phyloP scores from a whole-genome alignment of 805 yeast species.

The Yarrowia sp. region DNA sequence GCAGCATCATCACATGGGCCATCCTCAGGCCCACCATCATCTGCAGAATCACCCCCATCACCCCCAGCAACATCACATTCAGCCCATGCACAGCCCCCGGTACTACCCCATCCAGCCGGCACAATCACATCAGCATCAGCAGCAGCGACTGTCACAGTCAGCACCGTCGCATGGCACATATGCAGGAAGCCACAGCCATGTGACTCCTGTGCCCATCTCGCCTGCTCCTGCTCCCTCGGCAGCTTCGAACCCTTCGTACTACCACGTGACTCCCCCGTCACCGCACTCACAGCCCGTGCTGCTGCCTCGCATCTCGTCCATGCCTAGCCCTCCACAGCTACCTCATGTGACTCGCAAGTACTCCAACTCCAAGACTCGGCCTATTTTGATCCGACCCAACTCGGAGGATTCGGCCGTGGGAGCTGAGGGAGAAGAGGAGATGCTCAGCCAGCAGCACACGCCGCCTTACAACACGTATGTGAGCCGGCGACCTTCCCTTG shows the following conservation, averaged over 20 bases:
- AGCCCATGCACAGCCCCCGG: constrained; percentile 5
- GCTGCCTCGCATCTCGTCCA: background rate
- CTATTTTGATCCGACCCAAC: constrained; percentile 10
- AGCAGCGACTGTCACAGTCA: constrained; percentile 6
- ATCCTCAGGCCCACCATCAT: background rate
- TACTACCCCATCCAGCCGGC: constrained; percentile 20
- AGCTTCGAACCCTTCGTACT: background rate
- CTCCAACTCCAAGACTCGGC: constrained; percentile 13
- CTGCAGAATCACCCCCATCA: background rate
- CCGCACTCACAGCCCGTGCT: constrained; percentile 14
- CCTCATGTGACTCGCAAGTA: constrained; percentile 8
- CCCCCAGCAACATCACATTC: background rate
- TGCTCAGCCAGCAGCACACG: constrained; percentile 2
- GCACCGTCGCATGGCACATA: constrained; percentile 4
- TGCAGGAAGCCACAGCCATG: constrained; percentile 8
- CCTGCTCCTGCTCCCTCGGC: constrained; percentile 1
- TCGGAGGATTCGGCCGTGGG: background rate
- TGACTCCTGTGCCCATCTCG: constrained; percentile 4
- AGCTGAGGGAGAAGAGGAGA: background rate
- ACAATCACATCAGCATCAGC: background rate
- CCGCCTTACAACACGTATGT: constrained; percentile 4
- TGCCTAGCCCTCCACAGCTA: constrained; percentile 12
- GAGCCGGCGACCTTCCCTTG: constrained; percentile 4
- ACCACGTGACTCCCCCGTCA: constrained; percentile 20
- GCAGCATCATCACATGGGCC: constrained; percentile 4